These are phyloP conservation scores for Curvularia verruculosa DNA, from an alignment of 2,329 filamentous ascomycete genomes.

Conservation along the genomic window DNA sequence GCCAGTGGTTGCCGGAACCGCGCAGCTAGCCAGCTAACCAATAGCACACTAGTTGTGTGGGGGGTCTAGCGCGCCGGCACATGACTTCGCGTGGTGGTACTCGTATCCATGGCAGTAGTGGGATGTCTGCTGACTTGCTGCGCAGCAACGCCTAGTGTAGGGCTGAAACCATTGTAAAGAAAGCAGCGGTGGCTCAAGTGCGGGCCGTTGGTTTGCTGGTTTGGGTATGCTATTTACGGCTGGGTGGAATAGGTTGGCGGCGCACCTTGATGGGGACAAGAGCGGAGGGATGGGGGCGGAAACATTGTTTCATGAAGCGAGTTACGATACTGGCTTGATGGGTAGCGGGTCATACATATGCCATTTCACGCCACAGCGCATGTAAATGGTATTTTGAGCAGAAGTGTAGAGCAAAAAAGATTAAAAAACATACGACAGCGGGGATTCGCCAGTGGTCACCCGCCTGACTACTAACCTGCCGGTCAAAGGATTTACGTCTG, in stretches of 20 bases:
- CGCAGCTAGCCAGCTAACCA: neutral
- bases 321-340: neutral
- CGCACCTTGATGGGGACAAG: neutral
- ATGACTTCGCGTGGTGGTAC: slow-evolving; percentile 34
- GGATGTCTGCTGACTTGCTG: neutral
- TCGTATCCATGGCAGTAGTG: slow-evolving; percentile 11
- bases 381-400: neutral
- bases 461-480: neutral
- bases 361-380: neutral
- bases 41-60: neutral
- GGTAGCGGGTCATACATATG: too few species aligned
- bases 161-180: neutral
- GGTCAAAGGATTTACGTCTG: too few species aligned
- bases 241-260: neutral
- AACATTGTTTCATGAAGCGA: neutral
- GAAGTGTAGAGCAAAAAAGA: neutral
- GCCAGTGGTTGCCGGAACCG: neutral
- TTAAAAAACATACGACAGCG: neutral
- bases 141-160: neutral
- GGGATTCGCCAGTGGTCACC: neutral
- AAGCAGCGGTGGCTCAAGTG: neutral
- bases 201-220: neutral
- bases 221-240: neutral
- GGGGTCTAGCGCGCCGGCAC: slow-evolving; percentile 23
- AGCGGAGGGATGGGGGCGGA: neutral